A percentile compares a stretch with the other conserved stretches of the same genome.
phyloP scores from a whole-genome alignment of 2,329 filamentous ascomycete genomes.

The Aspergillus vadensis region DNA sequence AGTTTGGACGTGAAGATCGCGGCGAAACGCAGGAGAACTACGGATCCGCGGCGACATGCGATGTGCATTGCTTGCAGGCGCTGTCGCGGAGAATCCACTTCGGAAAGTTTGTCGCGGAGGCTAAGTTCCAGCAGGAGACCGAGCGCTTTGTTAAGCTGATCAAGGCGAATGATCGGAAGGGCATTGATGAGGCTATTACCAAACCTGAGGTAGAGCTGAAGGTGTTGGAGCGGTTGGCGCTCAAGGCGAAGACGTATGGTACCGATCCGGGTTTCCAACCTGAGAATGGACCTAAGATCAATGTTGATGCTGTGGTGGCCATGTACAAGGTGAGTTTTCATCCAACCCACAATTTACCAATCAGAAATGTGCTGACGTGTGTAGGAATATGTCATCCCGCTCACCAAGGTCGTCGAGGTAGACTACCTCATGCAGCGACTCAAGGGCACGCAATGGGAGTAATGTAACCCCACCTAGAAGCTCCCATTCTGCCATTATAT shows the following conservation, averaged over 20 bases:
- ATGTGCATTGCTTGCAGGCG: slow-evolving; percentile 87
- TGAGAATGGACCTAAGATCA: slow-evolving; percentile 67
- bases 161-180: slow-evolving; percentile 73
- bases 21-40: slow-evolving; percentile 93
- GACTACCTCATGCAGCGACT: slow-evolving; percentile 97
- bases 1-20: slow-evolving; percentile 72
- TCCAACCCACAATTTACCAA: neutral
- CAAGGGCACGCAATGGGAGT: slow-evolving; percentile 55
- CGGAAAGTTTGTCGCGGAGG: slow-evolving; percentile 97
- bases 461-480: neutral
- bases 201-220: slow-evolving; percentile 86
- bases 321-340: slow-evolving; percentile 68
- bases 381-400: slow-evolving; percentile 78
- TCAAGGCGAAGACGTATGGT: slow-evolving; percentile 93
- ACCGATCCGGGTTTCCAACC: slow-evolving; percentile 73
- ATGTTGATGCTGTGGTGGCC: slow-evolving; percentile 83
- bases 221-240: slow-evolving; percentile 79
- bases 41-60: slow-evolving; percentile 85
- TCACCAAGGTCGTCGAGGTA: slow-evolving; percentile 98
- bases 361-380: neutral
- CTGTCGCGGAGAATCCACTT: slow-evolving; percentile 91
- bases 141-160: slow-evolving; percentile 82
- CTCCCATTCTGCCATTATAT: neutral
- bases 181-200: slow-evolving; percentile 87
- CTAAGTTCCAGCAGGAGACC: slow-evolving; percentile 83